phyloP scores from a whole-genome alignment of 208 protist species.

The Herpetomonas samuelpessoai region DNA sequence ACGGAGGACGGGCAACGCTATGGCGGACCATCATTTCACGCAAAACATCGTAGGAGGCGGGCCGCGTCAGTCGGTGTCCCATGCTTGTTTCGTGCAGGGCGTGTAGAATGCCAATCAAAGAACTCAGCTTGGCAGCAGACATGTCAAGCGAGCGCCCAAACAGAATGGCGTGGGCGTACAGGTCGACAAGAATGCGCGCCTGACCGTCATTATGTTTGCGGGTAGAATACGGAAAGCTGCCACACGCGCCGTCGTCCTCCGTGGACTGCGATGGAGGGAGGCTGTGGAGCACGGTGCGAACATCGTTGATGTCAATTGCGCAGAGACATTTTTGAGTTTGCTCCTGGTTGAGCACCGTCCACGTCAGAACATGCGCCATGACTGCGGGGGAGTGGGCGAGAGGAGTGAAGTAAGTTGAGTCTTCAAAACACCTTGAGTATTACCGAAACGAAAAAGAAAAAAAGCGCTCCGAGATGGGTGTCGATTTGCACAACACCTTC shows the following conservation, averaged over 20 bases:
- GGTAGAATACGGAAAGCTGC: neutral
- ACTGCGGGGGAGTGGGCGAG: too few relatives aligned
- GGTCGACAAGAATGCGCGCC: slow-evolving; percentile 64
- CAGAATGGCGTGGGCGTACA: slow-evolving; percentile 80
- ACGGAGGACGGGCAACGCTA: slow-evolving; percentile 87
- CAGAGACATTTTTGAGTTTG: slow-evolving; percentile 51
- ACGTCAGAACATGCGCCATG: slow-evolving; percentile 57
- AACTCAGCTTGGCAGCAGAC: slow-evolving; percentile 77
- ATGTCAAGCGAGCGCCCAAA: slow-evolving; percentile 65
- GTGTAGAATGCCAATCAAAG: slow-evolving; percentile 70
- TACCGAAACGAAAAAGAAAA: too few relatives aligned
- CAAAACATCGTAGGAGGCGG: slow-evolving; percentile 67
- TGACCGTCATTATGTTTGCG: slow-evolving; percentile 14
- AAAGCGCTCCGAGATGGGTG: too few relatives aligned
- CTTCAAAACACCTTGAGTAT: too few relatives aligned
- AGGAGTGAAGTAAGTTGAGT: too few relatives aligned
- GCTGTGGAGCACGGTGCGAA: slow-evolving; percentile 39
- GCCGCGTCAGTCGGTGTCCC: slow-evolving; percentile 40
- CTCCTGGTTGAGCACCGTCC: slow-evolving; percentile 49
- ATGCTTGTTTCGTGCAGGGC: slow-evolving; percentile 72
- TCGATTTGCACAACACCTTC: too few relatives aligned
- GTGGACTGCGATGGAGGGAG: slow-evolving; percentile 11
- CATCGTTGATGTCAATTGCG: slow-evolving; percentile 35
- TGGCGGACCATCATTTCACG: slow-evolving; percentile 74
- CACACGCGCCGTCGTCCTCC: neutral